Evolutionary conservation across 805 yeast genomes (phyloP).

Genomic region (Schizosaccharomyces octosporus): DNA sequence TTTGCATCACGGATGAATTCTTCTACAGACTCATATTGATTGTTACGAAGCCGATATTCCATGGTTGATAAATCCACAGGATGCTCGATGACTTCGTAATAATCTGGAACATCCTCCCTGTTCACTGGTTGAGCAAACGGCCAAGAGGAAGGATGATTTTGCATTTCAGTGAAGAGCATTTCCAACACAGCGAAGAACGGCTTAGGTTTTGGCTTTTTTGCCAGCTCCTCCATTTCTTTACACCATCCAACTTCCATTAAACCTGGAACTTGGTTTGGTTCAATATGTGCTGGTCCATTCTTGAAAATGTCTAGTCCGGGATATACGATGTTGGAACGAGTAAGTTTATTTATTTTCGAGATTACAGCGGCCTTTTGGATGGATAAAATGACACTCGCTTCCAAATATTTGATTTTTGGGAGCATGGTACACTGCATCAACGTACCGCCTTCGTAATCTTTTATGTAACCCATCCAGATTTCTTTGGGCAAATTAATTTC

Average conservation of each 20-base stretch:
- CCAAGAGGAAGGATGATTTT: conserved; percentile 93
- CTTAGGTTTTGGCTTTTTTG: conserved; percentile 79
- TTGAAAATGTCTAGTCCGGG: conserved; percentile 59
- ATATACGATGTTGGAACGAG: conserved; percentile 56
- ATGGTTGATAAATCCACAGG: conserved; percentile 88
- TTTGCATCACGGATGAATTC: conserved; percentile 75
- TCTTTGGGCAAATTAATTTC: conserved; percentile 67
- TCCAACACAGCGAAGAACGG: conserved; percentile 91
- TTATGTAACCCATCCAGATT: conserved; percentile 95
- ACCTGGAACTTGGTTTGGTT: conserved; percentile 75
- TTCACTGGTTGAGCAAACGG: conserved; percentile 87
- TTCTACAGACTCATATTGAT: conserved; percentile 72
- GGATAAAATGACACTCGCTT: conserved; percentile 60
- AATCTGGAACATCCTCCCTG: conserved; percentile 65
- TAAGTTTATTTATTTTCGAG: conserved; percentile 53
- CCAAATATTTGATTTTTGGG: conserved; percentile 69
- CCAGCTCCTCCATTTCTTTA: conserved; percentile 90
- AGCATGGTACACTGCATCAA: conserved; percentile 91
- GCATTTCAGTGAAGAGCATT: conserved; percentile 63
- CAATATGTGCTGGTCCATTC: conserved; percentile 21
- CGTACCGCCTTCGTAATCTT: conserved; percentile 97
- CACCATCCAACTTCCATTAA: conserved; percentile 90
- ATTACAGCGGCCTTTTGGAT: conserved; percentile 81
- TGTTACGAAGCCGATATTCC: conserved; percentile 81
- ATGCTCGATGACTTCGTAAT: conserved; percentile 84